A percentile compares a stretch with the other conserved stretches of the same genome.
These are phyloP conservation scores for Boletus mariae DNA, from an alignment of 1,284 basidiomycete genomes.

Conservation along the genomic window DNA sequence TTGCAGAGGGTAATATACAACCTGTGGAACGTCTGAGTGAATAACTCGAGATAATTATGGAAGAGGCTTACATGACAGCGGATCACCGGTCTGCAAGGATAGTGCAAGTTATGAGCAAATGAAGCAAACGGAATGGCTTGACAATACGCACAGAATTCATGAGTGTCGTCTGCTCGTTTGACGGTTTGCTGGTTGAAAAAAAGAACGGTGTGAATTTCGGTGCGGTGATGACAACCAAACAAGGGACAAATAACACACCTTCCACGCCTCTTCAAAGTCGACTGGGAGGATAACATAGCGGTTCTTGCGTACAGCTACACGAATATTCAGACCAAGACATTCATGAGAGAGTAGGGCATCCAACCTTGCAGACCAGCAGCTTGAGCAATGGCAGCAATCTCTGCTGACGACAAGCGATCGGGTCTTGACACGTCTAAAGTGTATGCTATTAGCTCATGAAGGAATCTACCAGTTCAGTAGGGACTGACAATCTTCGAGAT, in stretches of 20 bases:
- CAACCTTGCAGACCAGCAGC: conserved; percentile 95
- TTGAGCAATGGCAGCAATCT: conserved; percentile 95
- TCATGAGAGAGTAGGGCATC: not conserved
- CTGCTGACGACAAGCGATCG: conserved; percentile 92
- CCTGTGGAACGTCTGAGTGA: conserved; percentile 12
- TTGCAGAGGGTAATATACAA: conserved; percentile 28
- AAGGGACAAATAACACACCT: conserved; percentile 65
- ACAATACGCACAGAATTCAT: conserved; percentile 82
- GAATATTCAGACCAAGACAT: conserved; percentile 6
- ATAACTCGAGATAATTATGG: not conserved
- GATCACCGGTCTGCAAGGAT: conserved; percentile 27
- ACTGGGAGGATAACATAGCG: conserved; percentile 95
- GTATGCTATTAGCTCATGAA: conserved; percentile 9
- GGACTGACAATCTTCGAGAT: conserved; percentile 91
- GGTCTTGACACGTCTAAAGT: conserved; percentile 89
- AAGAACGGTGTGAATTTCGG: conserved; percentile 32
- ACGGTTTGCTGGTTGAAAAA: conserved; percentile 74
- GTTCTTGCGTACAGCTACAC: conserved; percentile 90
- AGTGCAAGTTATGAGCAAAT: not conserved
- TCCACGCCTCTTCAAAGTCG: conserved; percentile 99
- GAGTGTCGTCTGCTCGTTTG: conserved; percentile 90
- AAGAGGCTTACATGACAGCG: conserved; percentile 18
- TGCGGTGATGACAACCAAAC: conserved; percentile 33
- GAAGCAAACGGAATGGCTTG: not conserved
- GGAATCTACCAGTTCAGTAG: not conserved